These are phyloP conservation scores for Elasticomyces elasticus DNA, from an alignment of 495 filamentous ascomycete genomes.

Conservation along the genomic window DNA sequence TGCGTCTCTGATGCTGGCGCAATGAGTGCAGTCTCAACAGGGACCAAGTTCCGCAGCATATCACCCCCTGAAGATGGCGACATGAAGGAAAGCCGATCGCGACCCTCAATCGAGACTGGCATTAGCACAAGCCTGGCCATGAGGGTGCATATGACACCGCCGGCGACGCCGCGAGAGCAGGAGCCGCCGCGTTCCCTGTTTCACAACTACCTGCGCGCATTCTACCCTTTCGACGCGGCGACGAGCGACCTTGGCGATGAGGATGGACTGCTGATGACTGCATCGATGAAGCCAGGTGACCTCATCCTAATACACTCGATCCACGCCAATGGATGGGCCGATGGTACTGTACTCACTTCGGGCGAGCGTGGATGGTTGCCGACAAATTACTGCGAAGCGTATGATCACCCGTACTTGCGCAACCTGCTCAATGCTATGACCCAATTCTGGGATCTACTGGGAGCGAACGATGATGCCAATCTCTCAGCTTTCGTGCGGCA, in stretches of 20 bases:
- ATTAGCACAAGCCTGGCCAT: not conserved
- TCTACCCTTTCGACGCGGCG: constrained; percentile 83
- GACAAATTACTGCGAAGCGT: constrained; percentile 95
- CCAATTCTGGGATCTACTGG: constrained; percentile 86
- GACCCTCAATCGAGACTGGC: not conserved
- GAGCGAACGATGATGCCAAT: constrained; percentile 50
- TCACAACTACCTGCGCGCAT: constrained; percentile 92
- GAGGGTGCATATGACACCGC: constrained; percentile 11
- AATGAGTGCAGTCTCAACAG: not conserved
- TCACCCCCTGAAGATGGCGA: too few relatives aligned
- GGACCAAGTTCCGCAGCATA: too few relatives aligned
- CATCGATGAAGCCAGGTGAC: constrained; percentile 81
- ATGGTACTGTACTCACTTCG: constrained; percentile 84
- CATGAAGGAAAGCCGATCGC: too few relatives aligned
- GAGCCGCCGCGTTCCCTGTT: constrained; percentile 42
- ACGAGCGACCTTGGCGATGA: constrained; percentile 60
- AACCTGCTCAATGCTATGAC: constrained; percentile 77
- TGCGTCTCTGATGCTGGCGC: not conserved
- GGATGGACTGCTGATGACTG: constrained; percentile 50
- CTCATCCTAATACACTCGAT: constrained; percentile 92
- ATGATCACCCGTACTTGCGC: constrained; percentile 76
- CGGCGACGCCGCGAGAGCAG: constrained; percentile 16
- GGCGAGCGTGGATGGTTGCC: constrained; percentile 93
- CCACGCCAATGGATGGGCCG: constrained; percentile 97
- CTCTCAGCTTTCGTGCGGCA: constrained; percentile 70